A percentile compares a stretch with the other conserved stretches of the same genome.
phyloP scores from a whole-genome alignment of 176 grass and related monocot species.

The Triticum dicoccoides region DNA sequence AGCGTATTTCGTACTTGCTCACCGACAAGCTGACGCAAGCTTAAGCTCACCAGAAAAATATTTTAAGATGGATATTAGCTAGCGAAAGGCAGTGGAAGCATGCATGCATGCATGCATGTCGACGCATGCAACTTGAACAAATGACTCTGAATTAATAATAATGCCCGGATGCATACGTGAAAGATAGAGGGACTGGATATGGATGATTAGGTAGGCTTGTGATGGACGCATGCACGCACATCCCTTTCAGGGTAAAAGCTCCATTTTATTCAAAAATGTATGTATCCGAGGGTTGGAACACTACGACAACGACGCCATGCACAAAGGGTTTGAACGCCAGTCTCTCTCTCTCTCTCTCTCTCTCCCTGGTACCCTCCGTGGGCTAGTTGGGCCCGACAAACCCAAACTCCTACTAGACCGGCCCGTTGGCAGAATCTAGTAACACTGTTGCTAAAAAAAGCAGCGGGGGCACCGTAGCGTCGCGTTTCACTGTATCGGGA shows the following conservation, averaged over 20 bases:
- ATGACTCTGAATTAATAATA: not conserved
- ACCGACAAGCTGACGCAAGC: not conserved
- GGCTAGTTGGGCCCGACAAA: no score
- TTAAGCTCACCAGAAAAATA: not conserved
- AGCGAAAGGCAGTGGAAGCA: not conserved
- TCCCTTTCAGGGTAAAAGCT: slow-evolving; percentile 48
- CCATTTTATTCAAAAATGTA: slow-evolving; percentile 13
- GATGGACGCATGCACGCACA: slow-evolving; percentile 7
- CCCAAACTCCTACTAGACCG: no score
- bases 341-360: not conserved
- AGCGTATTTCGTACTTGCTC: not conserved
- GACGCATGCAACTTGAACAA: not conserved
- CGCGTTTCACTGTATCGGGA: no score
- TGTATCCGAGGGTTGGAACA: slow-evolving; percentile 20
- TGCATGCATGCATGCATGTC: not conserved
- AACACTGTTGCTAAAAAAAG: no score
- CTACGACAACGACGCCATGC: slow-evolving; percentile 14
- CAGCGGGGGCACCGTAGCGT: no score
- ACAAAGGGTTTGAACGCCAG: not conserved
- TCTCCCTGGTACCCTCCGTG: not conserved
- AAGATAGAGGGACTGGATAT: not conserved
- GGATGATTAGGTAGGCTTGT: slow-evolving; percentile 24
- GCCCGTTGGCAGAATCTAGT: no score
- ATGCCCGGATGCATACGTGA: not conserved
- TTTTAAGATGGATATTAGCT: not conserved